Conservation (phyloP, 2,329 filamentous ascomycete species). For the Endoconidiophora laricicola region DNA sequence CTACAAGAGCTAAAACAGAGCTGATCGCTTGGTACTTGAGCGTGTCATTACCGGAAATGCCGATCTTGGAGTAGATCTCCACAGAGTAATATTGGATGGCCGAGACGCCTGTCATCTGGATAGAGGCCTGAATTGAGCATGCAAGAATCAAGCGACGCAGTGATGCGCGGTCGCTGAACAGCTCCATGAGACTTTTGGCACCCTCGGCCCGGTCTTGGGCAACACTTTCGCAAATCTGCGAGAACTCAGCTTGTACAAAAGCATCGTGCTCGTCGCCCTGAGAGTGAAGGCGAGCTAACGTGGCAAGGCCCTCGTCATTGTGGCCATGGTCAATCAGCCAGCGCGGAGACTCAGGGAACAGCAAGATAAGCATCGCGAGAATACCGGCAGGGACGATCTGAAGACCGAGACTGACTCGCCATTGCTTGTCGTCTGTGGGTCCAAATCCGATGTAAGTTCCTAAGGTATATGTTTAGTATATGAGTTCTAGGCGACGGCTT, state of each 20-base stretch:
- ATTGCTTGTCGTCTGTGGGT: conserved; percentile 19
- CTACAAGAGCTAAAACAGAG: conserved; percentile 51
- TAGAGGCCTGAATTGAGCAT: conserved; percentile 49
- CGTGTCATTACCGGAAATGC: conserved; percentile 46
- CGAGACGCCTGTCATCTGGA: conserved; percentile 62
- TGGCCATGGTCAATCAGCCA: conserved; percentile 62
- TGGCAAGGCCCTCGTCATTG: conserved; percentile 46
- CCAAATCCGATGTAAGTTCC: conserved; percentile 19
- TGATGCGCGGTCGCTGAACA: conserved; percentile 43
- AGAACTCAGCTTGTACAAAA: conserved; percentile 57
- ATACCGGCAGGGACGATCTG: conserved; percentile 53
- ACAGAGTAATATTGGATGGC: conserved; percentile 64
- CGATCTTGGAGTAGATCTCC: conserved; percentile 50
- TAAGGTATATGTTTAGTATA: conserved; percentile 9
- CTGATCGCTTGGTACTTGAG: conserved; percentile 65
- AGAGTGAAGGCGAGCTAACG: conserved; percentile 52
- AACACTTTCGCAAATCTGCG: conserved; percentile 51
- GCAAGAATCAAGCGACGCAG: conserved; percentile 59
- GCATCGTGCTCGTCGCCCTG: conserved; percentile 48
- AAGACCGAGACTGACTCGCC: conserved; percentile 38
- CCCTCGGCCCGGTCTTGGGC: conserved; percentile 49
- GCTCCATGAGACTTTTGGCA: conserved; percentile 52
- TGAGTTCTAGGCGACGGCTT: not conserved
- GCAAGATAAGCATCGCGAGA: conserved; percentile 44
- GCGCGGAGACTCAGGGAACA: conserved; percentile 55